A percentile compares a stretch with the other conserved stretches of the same genome.
phyloP scores from a whole-genome alignment of 169 alveolate genomes.

The Eimeria necatrix region DNA sequence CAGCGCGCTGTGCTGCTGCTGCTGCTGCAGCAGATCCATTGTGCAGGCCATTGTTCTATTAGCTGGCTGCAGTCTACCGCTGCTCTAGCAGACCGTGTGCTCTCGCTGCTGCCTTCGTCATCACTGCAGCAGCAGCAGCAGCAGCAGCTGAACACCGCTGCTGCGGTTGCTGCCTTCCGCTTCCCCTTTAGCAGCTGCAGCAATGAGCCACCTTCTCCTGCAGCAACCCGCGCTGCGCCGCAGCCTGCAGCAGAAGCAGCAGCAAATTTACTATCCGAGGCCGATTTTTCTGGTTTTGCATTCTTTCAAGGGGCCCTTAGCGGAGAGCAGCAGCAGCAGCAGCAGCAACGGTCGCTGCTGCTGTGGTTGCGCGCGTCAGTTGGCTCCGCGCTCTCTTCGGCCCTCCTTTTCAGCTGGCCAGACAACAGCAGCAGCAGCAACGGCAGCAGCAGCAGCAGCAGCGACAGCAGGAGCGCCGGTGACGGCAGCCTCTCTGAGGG shows the following conservation, averaged over 20 bases:
- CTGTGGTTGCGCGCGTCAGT: constrained; percentile 64
- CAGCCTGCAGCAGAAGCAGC: constrained; percentile 45
- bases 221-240: constrained; percentile 40
- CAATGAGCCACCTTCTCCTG: not conserved
- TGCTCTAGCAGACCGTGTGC: constrained; percentile 46
- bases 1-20: constrained; percentile 7
- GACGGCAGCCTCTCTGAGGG: not conserved
- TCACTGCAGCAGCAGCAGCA: not conserved
- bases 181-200: constrained; percentile 67
- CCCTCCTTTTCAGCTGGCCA: constrained; percentile 71
- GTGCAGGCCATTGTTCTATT: not conserved
- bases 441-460: constrained; percentile 49
- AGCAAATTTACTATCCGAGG: not conserved
- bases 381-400: constrained; percentile 69
- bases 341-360: constrained; percentile 71
- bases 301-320: not conserved
- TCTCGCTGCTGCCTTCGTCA: constrained; percentile 13
- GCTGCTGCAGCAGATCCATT: constrained; percentile 62
- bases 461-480: not conserved
- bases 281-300: not conserved
- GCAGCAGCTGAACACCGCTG: not conserved
- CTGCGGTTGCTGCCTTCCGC: constrained; percentile 50
- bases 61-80: constrained; percentile 34
- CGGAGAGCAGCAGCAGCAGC: constrained; percentile 55
- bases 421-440: constrained; percentile 45